Evolutionary conservation across 2,329 filamentous ascomycete species (phyloP).

Genomic region (Aspergillus piperis): DNA sequence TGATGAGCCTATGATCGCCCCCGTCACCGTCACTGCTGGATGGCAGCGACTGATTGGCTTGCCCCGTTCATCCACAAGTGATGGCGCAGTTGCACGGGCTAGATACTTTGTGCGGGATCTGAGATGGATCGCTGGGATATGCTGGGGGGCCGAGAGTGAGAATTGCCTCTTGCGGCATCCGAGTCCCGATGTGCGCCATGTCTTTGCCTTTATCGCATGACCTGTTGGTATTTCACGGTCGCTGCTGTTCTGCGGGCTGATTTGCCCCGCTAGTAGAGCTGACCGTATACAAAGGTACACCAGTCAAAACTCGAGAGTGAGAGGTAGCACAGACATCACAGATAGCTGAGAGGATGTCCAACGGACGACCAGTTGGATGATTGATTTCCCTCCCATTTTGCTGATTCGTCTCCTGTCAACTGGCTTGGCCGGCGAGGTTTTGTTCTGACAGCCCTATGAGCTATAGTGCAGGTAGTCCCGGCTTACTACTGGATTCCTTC

Average conservation of each 20-base stretch:
- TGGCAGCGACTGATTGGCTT: no score
- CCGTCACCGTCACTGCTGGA: constrained; percentile 4
- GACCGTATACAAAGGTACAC: background rate
- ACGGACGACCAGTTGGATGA: no score
- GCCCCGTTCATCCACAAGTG: background rate
- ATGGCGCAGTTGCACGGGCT: background rate
- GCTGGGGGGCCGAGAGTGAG: background rate
- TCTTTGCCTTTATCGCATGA: background rate
- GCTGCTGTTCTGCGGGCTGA: background rate
- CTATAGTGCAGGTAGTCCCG: background rate
- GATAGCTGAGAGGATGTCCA: no score
- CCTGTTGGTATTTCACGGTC: background rate
- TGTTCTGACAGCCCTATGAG: background rate
- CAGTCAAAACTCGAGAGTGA: background rate
- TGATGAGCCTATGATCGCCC: constrained; percentile 18
- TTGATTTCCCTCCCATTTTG: no score
- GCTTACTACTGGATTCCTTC: background rate
- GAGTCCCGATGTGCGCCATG: background rate
- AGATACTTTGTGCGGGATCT: background rate
- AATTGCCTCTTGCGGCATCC: background rate
- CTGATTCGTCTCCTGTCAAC: background rate
- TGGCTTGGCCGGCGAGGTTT: background rate
- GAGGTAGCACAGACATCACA: no score
- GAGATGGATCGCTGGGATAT: background rate
- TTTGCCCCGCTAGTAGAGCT: background rate